Evolutionary conservation across 192 early-diverging fungal genomes (phyloP).

Genomic region (Coemansia sp.): DNA sequence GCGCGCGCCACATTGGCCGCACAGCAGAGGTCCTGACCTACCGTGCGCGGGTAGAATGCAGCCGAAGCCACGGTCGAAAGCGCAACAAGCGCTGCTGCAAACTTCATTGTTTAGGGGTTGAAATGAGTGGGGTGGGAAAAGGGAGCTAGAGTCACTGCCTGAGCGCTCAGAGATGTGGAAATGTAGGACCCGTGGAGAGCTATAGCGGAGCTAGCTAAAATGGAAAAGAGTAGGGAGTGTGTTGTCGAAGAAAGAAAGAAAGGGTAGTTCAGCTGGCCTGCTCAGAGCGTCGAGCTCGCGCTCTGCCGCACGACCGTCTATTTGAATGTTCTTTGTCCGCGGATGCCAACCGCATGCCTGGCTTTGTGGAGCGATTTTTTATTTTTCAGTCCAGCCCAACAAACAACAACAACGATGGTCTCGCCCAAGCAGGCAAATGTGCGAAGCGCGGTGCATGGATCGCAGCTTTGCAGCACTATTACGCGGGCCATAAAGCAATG

Average conservation of each 20-base stretch:
- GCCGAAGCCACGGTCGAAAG: conserved; percentile 23
- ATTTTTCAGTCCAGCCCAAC: not conserved
- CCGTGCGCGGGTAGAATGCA: conserved; percentile 16
- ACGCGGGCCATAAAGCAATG: not conserved
- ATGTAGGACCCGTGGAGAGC: not conserved
- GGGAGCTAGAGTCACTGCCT: not conserved
- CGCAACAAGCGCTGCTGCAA: conserved; percentile 16
- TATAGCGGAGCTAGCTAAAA: not conserved
- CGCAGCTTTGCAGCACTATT: not conserved
- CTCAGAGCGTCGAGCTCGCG: not conserved
- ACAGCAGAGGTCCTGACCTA: conserved; percentile 47
- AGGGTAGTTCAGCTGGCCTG: not conserved
- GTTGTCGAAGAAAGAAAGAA: not conserved
- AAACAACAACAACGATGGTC: not conserved
- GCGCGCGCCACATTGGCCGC: conserved; percentile 43
- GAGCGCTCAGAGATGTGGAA: not conserved
- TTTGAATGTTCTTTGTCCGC: not conserved
- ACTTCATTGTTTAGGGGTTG: conserved; percentile 38
- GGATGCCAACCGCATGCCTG: not conserved
- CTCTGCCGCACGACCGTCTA: not conserved
- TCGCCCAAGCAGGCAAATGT: not conserved
- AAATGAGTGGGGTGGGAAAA: not conserved
- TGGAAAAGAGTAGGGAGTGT: not conserved
- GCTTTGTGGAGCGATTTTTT: not conserved
- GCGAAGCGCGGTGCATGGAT: not conserved